Evolutionary conservation across 345 rosid species (phyloP).

Genomic region (Cardamine resedifolia): DNA sequence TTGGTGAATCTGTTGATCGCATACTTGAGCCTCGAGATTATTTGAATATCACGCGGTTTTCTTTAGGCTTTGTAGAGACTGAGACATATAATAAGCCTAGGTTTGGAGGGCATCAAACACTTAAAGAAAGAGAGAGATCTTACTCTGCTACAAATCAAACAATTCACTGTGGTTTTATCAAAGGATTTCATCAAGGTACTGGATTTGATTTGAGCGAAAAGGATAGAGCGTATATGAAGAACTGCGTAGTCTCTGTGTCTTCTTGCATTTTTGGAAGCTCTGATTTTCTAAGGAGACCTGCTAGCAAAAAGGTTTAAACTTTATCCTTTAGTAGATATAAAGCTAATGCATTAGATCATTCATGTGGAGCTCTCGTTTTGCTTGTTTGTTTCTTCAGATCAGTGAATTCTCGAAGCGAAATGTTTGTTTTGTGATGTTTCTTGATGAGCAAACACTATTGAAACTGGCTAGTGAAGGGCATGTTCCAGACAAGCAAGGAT

Average conservation of each 20-base stretch:
- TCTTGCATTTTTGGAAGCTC: slow-evolving; percentile 96
- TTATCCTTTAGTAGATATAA: neutral
- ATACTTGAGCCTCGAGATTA: slow-evolving; percentile 53
- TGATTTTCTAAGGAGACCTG: slow-evolving; percentile 89
- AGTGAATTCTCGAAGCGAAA: slow-evolving; percentile 78
- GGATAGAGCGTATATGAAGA: slow-evolving; percentile 70
- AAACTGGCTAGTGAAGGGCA: slow-evolving; percentile 74
- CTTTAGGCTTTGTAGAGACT: slow-evolving; percentile 51
- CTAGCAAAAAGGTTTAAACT: slow-evolving; percentile 56
- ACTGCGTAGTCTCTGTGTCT: slow-evolving; percentile 71
- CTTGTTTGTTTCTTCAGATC: slow-evolving; percentile 52
- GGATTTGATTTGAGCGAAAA: slow-evolving; percentile 68
- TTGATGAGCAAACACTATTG: slow-evolving; percentile 81
- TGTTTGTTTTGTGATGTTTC: slow-evolving; percentile 87
- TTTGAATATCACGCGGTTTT: slow-evolving; percentile 55
- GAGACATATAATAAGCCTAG: slow-evolving; percentile 52
- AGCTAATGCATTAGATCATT: neutral
- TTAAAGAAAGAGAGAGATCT: slow-evolving; percentile 71
- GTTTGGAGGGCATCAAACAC: slow-evolving; percentile 88
- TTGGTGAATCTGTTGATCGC: slow-evolving; percentile 52
- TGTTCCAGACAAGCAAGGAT: slow-evolving; percentile 66
- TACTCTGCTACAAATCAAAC: slow-evolving; percentile 64
- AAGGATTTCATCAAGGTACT: slow-evolving; percentile 50
- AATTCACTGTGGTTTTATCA: slow-evolving; percentile 84
- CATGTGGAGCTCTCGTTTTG: slow-evolving; percentile 17